A percentile compares a stretch with the other conserved stretches of the same genome.
Evolutionary conservation across 192 early-diverging fungal species (phyloP).

Genomic region (Backusella tarrabulga): DNA sequence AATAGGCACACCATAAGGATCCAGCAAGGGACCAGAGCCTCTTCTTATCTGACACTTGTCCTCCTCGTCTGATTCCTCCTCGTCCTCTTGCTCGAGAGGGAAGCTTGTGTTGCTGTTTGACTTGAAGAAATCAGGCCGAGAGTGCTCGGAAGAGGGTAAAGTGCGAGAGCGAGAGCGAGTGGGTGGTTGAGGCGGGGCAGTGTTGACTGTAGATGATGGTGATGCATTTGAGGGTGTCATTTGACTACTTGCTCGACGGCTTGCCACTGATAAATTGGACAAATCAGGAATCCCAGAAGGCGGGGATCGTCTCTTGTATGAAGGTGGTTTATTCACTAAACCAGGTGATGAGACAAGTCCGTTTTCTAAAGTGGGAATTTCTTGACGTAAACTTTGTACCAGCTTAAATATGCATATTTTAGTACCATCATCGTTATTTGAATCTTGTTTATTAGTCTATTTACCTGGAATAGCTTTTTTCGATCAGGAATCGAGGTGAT

Average conservation of each 20-base stretch:
- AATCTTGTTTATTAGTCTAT: background rate
- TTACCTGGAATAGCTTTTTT: conserved; percentile 51
- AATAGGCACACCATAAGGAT: conserved; percentile 76
- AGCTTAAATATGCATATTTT: conserved; percentile 13
- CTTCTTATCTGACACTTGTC: conserved; percentile 21
- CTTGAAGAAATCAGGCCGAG: conserved; percentile 10
- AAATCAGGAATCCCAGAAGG: conserved; percentile 14
- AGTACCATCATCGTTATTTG: too few species aligned
- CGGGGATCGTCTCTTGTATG: background rate
- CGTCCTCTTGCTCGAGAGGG: background rate
- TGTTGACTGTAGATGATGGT: background rate
- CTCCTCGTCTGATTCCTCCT: conserved; percentile 22
- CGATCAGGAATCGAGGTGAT: conserved; percentile 60
- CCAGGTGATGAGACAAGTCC: conserved; percentile 33
- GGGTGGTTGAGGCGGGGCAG: background rate
- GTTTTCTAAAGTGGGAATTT: conserved; percentile 33
- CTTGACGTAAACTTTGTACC: conserved; percentile 39
- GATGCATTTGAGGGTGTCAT: background rate
- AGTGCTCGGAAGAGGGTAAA: conserved; percentile 8
- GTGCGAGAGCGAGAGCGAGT: conserved; percentile 21
- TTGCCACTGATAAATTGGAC: background rate
- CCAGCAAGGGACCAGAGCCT: conserved; percentile 49
- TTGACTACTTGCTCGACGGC: conserved; percentile 2
- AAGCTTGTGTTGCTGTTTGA: conserved; percentile 2
- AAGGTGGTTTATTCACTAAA: background rate